phyloP scores from a whole-genome alignment of 768 basidiomycete genomes.

The Imleria badia region DNA sequence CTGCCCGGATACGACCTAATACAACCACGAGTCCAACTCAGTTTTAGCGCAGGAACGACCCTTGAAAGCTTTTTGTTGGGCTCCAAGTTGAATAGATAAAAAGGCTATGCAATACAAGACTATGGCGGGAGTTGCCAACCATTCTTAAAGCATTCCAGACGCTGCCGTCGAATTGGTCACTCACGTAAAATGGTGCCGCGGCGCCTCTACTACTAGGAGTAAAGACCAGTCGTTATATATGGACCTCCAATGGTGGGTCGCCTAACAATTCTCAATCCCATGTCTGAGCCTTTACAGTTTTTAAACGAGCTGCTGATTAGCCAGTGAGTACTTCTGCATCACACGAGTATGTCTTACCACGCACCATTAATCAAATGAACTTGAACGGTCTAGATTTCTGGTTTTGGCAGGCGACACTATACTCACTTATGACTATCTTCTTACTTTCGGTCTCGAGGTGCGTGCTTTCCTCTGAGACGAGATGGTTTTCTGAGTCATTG shows the following conservation, averaged over 20 bases:
- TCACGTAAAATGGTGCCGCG: too few species aligned
- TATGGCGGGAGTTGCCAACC: too few species aligned
- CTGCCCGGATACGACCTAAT: too few species aligned
- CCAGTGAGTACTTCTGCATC: background rate
- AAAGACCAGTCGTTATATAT: background rate
- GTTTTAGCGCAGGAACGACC: too few species aligned
- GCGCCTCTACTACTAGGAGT: too few species aligned
- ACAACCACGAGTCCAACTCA: too few species aligned
- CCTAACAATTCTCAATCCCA: background rate
- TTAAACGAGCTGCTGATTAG: background rate
- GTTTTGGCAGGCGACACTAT: conserved; percentile 7
- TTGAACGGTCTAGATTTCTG: background rate
- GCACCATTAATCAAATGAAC: background rate
- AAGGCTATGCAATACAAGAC: too few species aligned
- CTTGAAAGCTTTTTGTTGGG: too few species aligned
- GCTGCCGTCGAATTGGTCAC: too few species aligned
- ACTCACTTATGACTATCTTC: conserved; percentile 15
- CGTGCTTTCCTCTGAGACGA: background rate
- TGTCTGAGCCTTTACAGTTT: background rate
- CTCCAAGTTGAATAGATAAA: too few species aligned
- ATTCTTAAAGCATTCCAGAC: too few species aligned
- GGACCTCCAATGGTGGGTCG: background rate
- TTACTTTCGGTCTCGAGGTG: conserved; percentile 20
- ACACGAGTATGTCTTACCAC: background rate
- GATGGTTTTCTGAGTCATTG: background rate